A percentile compares a stretch with the other conserved stretches of the same genome.
phyloP scores from a whole-genome alignment of 192 early-diverging fungal species.

The Ramicandelaber brevisporus region DNA sequence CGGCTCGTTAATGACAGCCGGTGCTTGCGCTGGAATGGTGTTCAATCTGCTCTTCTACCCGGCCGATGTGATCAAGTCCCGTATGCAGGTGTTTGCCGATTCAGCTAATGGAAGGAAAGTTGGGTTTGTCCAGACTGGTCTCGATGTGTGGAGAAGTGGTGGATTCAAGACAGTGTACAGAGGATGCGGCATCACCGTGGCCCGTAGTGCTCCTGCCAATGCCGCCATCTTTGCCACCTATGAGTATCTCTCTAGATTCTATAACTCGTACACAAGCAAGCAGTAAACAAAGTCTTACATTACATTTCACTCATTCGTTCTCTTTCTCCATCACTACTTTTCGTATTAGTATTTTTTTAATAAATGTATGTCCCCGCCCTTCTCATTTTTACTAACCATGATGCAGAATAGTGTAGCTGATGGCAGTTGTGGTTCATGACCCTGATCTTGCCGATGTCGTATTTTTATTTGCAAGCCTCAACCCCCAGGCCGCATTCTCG shows the following conservation, averaged over 20 bases:
- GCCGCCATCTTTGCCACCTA: constrained; percentile 93
- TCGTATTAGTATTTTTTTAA: too few relatives aligned
- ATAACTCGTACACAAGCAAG: constrained; percentile 4
- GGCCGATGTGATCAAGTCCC: constrained; percentile 79
- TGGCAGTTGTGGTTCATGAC: too few relatives aligned
- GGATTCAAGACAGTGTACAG: constrained; percentile 74
- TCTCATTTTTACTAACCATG: too few relatives aligned
- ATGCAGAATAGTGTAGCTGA: too few relatives aligned
- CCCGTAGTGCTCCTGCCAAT: constrained; percentile 72
- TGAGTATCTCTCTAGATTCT: constrained; percentile 27
- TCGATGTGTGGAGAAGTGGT: constrained; percentile 40
- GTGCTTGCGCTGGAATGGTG: constrained; percentile 74
- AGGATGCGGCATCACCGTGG: constrained; percentile 79
- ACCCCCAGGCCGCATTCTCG: too few relatives aligned
- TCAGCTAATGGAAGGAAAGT: constrained; percentile 1
- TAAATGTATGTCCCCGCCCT: too few relatives aligned
- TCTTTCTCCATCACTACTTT: too few relatives aligned
- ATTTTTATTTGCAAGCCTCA: too few relatives aligned
- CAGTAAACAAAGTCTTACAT: too few relatives aligned
- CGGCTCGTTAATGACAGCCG: constrained; percentile 54
- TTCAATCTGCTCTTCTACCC: constrained; percentile 77
- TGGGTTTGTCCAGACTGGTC: constrained; percentile 31
- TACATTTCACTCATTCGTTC: too few relatives aligned
- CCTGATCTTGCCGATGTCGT: too few relatives aligned
- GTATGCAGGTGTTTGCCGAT: constrained; percentile 69